These are phyloP conservation scores for Hypomyces rosellus DNA, from an alignment of 2,329 filamentous ascomycete genomes.

Conservation along the genomic window DNA sequence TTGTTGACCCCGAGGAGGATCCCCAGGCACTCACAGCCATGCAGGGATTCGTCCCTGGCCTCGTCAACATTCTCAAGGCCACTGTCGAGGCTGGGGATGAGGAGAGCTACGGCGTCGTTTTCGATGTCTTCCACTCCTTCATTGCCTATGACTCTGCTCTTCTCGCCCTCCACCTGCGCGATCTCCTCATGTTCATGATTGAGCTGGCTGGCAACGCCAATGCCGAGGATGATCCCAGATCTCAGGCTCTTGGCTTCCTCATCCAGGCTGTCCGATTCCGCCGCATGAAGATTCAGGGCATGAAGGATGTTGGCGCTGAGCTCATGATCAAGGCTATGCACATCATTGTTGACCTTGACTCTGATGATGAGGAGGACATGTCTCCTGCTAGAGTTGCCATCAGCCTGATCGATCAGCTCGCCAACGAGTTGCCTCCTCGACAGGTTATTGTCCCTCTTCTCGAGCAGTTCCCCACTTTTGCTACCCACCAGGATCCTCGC, in stretches of 20 bases:
- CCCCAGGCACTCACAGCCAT: slow-evolving; percentile 65
- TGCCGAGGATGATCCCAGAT: slow-evolving; percentile 76
- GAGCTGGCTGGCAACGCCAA: slow-evolving; percentile 71
- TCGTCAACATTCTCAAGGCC: slow-evolving; percentile 85
- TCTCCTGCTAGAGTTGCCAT: slow-evolving; percentile 82
- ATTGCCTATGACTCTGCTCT: slow-evolving; percentile 83
- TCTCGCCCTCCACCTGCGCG: slow-evolving; percentile 77
- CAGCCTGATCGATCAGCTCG: slow-evolving; percentile 80
- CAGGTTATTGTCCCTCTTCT: slow-evolving; percentile 92
- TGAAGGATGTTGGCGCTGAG: slow-evolving; percentile 75
- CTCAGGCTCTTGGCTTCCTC: slow-evolving; percentile 87
- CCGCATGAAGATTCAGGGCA: slow-evolving; percentile 89
- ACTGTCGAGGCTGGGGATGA: slow-evolving; percentile 76
- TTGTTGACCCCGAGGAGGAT: slow-evolving; percentile 84
- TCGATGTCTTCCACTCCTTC: slow-evolving; percentile 95
- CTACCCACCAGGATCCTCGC: slow-evolving; percentile 65
- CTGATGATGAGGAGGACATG: slow-evolving; percentile 68
- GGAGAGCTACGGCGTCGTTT: slow-evolving; percentile 81
- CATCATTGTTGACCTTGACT: slow-evolving; percentile 83
- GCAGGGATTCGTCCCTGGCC: slow-evolving; percentile 73
- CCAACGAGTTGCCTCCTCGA: slow-evolving; percentile 81
- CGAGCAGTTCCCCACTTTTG: slow-evolving; percentile 77
- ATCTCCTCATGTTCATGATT: slow-evolving; percentile 91
- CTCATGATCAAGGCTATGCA: slow-evolving; percentile 83
- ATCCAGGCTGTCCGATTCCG: slow-evolving; percentile 88